Conservation (phyloP, 176 grass and related monocot genomes). For the Typha latifolia region DNA sequence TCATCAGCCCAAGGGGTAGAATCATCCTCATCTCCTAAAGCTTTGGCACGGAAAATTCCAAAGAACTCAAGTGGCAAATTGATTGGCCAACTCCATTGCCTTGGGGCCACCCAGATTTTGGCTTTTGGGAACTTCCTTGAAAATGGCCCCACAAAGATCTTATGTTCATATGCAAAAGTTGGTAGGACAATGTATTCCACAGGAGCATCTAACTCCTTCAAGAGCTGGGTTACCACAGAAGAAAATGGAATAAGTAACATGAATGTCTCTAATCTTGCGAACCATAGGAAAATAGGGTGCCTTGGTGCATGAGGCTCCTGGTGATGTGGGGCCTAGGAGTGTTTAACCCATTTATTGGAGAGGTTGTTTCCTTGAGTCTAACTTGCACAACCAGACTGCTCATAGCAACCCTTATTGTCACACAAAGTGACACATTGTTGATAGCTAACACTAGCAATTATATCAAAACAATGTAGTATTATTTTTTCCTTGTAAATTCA, state of each 20-base stretch:
- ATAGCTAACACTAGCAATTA: too few relatives aligned
- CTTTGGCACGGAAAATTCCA: constrained; percentile 72
- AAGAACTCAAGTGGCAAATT: constrained; percentile 96
- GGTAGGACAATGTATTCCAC: constrained; percentile 91
- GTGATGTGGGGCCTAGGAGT: too few relatives aligned
- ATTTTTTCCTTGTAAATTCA: too few relatives aligned
- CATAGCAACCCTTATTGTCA: too few relatives aligned
- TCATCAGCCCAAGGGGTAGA: constrained; percentile 70
- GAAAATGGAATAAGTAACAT: background rate
- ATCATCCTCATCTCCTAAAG: constrained; percentile 64
- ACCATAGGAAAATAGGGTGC: background rate
- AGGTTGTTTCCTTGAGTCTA: too few relatives aligned
- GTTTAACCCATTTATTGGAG: too few relatives aligned
- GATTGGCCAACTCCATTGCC: constrained; percentile 97
- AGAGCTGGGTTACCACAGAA: constrained; percentile 33
- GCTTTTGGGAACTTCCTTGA: constrained; percentile 87
- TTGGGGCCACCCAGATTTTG: constrained; percentile 80
- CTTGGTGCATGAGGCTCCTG: too few relatives aligned
- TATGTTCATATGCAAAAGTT: constrained; percentile 99
- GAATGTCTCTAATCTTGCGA: background rate
- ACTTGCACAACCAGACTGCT: too few relatives aligned
- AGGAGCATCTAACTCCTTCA: constrained; percentile 89
- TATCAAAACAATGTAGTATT: too few relatives aligned
- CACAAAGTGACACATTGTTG: too few relatives aligned
- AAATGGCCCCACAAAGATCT: constrained; percentile 91